Evolutionary conservation across 768 basidiomycete genomes (phyloP).

Genomic region (Daedalea quercina): DNA sequence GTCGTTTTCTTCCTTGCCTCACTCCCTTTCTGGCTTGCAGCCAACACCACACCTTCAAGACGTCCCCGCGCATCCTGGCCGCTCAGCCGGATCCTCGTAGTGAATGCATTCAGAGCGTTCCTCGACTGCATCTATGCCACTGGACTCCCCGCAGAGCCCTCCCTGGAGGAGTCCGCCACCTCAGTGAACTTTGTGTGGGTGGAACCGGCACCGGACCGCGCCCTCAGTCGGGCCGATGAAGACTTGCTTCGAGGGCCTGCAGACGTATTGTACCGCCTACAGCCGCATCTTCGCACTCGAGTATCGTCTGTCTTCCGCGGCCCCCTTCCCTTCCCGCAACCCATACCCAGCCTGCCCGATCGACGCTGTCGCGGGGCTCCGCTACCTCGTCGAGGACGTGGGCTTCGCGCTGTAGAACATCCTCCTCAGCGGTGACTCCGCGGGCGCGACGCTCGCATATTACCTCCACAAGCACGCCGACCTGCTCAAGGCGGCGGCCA

Average conservation of each 20-base stretch:
- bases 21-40: conserved; percentile 2
- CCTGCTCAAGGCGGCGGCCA: conserved; percentile 1
- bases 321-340: conserved; percentile 25
- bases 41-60: background rate
- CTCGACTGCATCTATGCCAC: background rate
- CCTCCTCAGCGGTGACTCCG: conserved; percentile 46
- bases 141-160: background rate
- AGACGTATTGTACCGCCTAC: conserved; percentile 2
- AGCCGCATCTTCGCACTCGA: conserved; percentile 31
- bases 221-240: conserved; percentile 23
- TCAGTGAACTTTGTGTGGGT: conserved; percentile 24
- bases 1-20: background rate
- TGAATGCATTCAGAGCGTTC: background rate
- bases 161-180: background rate
- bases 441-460: conserved; percentile 39
- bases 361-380: conserved; percentile 45
- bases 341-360: conserved; percentile 48
- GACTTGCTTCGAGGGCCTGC: conserved; percentile 14
- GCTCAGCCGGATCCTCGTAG: conserved; percentile 3
- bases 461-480: conserved; percentile 25
- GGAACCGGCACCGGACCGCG: conserved; percentile 24
- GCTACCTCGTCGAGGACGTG: conserved; percentile 37
- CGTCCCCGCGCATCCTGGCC: conserved; percentile 8
- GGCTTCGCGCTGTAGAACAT: conserved; percentile 39
- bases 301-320: conserved; percentile 34